Percentiles rank a stretch among this genome's conserved stretches.
phyloP scores from a whole-genome alignment of 495 filamentous ascomycete species.

The Aeminium ludgeri region DNA sequence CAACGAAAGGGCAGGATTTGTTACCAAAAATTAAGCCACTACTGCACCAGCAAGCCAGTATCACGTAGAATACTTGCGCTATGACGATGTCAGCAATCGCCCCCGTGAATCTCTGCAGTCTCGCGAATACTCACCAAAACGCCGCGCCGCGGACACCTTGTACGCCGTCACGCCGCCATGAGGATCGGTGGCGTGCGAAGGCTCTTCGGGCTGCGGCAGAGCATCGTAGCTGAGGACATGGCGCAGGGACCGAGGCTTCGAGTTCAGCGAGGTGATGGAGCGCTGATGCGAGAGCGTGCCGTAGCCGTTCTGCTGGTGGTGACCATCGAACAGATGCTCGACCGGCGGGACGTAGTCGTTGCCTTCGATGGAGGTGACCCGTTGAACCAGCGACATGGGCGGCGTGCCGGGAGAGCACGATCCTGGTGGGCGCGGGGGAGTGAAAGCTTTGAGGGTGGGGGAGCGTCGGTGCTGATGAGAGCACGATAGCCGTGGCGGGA shows the following conservation, averaged over 20 bases:
- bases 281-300: conserved; percentile 8
- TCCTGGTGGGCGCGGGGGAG: too few relatives aligned
- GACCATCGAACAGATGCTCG: conserved; percentile 3
- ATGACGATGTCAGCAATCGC: conserved; percentile 1
- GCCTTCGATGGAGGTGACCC: conserved; percentile 20
- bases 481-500: too few relatives aligned
- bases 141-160: conserved; percentile 12
- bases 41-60: conserved; percentile 66
- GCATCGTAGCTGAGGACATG: conserved; percentile 20
- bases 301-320: conserved; percentile 8
- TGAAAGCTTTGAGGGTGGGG: too few relatives aligned
- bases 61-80: conserved; percentile 45
- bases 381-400: conserved; percentile 22
- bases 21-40: conserved; percentile 67
- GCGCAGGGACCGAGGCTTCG: conserved; percentile 9
- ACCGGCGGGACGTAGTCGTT: conserved; percentile 18
- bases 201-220: conserved; percentile 12
- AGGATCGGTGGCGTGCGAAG: conserved; percentile 4
- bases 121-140: conserved; percentile 15
- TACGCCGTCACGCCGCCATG: conserved; percentile 17
- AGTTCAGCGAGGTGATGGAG: background rate
- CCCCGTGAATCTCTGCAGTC: background rate
- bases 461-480: conserved; percentile 2
- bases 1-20: too few relatives aligned
- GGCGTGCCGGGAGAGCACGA: too few relatives aligned